Conservation (phyloP, 768 basidiomycete species). For the Hemileccinum rubropunctum region DNA sequence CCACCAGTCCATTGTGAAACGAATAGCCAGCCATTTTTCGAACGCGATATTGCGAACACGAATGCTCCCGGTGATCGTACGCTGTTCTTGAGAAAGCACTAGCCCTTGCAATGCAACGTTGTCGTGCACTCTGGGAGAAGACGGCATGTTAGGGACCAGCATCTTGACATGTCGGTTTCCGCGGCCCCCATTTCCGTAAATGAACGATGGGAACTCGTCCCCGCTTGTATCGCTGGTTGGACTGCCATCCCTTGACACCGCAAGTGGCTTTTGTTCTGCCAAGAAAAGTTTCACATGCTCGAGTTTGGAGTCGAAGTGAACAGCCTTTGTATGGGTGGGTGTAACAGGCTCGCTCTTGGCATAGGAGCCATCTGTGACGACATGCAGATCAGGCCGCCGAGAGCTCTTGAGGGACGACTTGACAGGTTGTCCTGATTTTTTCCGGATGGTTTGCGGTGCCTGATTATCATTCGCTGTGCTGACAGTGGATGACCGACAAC, state of each 20-base stretch:
- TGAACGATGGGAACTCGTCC: constrained; percentile 75
- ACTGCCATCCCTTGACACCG: constrained; percentile 88
- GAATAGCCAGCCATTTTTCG: constrained; percentile 81
- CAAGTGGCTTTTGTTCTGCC: constrained; percentile 91
- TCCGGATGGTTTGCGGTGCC: constrained; percentile 54
- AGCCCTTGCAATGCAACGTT: constrained; percentile 58
- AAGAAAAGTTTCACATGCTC: constrained; percentile 95
- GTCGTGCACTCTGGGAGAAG: constrained; percentile 33
- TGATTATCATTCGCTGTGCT: constrained; percentile 1
- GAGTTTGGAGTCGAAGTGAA: constrained; percentile 89
- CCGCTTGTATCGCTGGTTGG: constrained; percentile 81
- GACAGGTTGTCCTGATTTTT: constrained; percentile 93
- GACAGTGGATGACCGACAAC: not conserved
- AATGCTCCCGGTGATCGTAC: constrained; percentile 65
- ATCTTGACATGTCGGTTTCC: constrained; percentile 48
- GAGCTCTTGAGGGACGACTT: constrained; percentile 86
- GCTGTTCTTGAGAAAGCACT: constrained; percentile 48
- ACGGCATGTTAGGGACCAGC: constrained; percentile 67
- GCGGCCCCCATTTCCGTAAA: constrained; percentile 46
- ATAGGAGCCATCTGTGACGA: constrained; percentile 46
- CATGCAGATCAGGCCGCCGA: constrained; percentile 50
- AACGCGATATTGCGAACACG: constrained; percentile 85
- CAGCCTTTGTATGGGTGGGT: constrained; percentile 75
- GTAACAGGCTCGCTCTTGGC: constrained; percentile 79
- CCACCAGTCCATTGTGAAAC: constrained; percentile 95